Evolutionary conservation across 139 green algal species (phyloP).

Genomic region (Micractinium sp.): DNA sequence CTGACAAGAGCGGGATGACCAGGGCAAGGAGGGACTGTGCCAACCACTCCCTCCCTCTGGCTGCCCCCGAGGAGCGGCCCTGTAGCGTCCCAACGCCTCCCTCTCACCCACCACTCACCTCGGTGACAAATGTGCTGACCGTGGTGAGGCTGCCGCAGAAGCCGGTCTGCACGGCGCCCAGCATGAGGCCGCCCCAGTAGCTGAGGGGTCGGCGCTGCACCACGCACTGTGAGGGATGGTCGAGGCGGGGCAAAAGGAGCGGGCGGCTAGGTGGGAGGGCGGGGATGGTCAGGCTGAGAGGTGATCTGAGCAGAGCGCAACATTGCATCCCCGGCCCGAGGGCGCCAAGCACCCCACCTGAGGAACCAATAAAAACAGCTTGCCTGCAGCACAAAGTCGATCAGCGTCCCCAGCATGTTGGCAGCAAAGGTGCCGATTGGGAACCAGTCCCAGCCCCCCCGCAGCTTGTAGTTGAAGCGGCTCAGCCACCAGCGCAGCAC

Average conservation of each 20-base stretch:
- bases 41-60: not conserved
- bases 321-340: not conserved
- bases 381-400: constrained; percentile 61
- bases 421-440: constrained; percentile 77
- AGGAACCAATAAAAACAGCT: too few species aligned
- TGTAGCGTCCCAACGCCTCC: too few species aligned
- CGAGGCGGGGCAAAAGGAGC: not conserved
- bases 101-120: constrained; percentile 55
- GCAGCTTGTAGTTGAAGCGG: constrained; percentile 61
- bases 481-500: constrained; percentile 71
- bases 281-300: not conserved
- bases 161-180: constrained; percentile 53
- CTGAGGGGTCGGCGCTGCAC: constrained; percentile 22
- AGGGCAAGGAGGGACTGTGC: too few species aligned
- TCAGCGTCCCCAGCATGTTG: constrained; percentile 68
- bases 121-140: constrained; percentile 82
- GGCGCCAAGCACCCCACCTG: too few species aligned
- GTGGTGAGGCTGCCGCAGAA: constrained; percentile 78
- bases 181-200: constrained; percentile 45
- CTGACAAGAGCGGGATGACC: too few species aligned
- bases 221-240: not conserved
- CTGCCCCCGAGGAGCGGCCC: too few species aligned
- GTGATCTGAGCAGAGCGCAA: not conserved
- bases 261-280: not conserved
- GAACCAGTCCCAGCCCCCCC: constrained; percentile 61